Conservation (phyloP, 495 filamentous ascomycete species). For the Poronia punctata region DNA sequence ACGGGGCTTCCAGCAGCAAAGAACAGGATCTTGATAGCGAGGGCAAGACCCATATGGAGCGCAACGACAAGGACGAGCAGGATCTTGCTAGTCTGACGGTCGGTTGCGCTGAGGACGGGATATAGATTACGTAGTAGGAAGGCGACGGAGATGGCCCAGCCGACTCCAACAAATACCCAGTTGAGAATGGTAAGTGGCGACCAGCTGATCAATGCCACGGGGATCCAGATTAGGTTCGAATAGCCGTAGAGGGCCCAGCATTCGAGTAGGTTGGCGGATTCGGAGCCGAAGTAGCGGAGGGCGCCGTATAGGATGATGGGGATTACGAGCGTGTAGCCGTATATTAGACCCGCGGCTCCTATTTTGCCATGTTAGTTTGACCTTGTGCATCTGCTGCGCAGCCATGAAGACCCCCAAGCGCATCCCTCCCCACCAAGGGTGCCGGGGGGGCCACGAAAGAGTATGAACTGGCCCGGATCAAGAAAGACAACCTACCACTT, state of each 20-base stretch:
- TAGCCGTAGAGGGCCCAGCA: conserved; percentile 94
- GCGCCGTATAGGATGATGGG: conserved; percentile 81
- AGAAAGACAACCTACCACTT: conserved; percentile 41
- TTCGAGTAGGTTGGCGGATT: conserved; percentile 84
- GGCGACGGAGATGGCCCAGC: conserved; percentile 76
- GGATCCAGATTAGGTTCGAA: conserved; percentile 92
- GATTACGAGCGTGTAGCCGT: conserved; percentile 84
- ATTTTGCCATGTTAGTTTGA: too few species aligned
- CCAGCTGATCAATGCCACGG: conserved; percentile 86
- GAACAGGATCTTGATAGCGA: conserved; percentile 94
- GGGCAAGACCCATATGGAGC: conserved; percentile 77
- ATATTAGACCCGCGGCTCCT: conserved; percentile 82
- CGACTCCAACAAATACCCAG: conserved; percentile 86
- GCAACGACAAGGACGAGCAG: conserved; percentile 75
- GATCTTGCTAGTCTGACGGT: conserved; percentile 83
- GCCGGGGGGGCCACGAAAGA: too few species aligned
- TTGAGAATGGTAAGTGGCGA: conserved; percentile 78
- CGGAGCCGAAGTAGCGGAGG: conserved; percentile 87
- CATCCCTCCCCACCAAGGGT: too few species aligned
- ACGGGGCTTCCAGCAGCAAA: conserved; percentile 77
- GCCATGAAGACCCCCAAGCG: not conserved
- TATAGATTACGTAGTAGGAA: conserved; percentile 92
- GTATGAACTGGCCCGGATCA: not conserved
- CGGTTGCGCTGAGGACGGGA: conserved; percentile 86
- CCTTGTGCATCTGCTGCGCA: too few species aligned